Percentiles rank a stretch among this genome's conserved stretches.
phyloP scores from a whole-genome alignment of 2,329 filamentous ascomycete genomes.

The Xylariaceae sp. region DNA sequence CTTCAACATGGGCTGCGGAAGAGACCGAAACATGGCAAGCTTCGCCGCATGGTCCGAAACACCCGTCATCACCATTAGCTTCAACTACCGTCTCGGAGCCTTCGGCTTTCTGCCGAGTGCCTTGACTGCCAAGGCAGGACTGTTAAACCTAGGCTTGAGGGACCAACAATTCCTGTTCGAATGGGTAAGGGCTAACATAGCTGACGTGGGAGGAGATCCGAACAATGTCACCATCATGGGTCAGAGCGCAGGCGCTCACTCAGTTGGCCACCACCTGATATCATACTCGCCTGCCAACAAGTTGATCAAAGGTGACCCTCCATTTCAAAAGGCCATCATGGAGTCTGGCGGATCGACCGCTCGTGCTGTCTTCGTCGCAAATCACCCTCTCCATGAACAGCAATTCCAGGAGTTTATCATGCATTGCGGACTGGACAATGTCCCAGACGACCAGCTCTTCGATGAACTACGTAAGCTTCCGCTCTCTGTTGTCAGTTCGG shows the following conservation, averaged over 20 bases:
- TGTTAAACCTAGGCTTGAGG: conserved; percentile 60
- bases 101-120: conserved; percentile 65
- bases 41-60: conserved; percentile 53
- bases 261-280: conserved; percentile 63
- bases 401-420: conserved; percentile 53
- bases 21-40: conserved; percentile 55
- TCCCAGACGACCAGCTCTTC: conserved; percentile 47
- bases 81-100: conserved; percentile 61
- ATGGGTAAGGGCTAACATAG: conserved; percentile 60
- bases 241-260: conserved; percentile 58
- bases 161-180: conserved; percentile 56
- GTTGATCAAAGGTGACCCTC: conserved; percentile 29
- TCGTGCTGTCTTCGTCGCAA: conserved; percentile 46
- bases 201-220: conserved; percentile 55
- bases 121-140: conserved; percentile 46
- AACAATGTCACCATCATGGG: conserved; percentile 58
- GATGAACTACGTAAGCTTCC: conserved; percentile 42
- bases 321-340: conserved; percentile 50
- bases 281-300: conserved; percentile 35
- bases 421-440: conserved; percentile 45
- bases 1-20: conserved; percentile 52
- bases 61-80: conserved; percentile 54
- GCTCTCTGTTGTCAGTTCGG: conserved; percentile 32
- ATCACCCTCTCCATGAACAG: conserved; percentile 52
- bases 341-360: conserved; percentile 55